phyloP scores from a whole-genome alignment of 2,329 filamentous ascomycete species.

The Fusarium fujikuroi region DNA sequence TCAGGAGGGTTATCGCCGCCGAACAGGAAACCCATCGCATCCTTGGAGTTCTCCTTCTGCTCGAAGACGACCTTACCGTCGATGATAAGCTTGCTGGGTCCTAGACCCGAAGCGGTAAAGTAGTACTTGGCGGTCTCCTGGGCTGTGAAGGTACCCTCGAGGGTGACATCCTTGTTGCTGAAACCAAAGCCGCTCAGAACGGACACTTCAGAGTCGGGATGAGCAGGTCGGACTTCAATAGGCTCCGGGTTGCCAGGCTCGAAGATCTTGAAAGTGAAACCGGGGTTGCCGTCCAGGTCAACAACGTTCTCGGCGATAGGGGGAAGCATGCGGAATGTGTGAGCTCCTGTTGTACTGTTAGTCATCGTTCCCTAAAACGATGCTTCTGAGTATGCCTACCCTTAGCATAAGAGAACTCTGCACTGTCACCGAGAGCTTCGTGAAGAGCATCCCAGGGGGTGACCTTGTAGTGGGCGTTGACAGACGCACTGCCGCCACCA shows the following conservation, averaged over 20 bases:
- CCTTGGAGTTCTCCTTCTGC: slow-evolving; percentile 46
- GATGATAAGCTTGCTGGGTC: slow-evolving; percentile 46
- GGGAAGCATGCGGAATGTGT: slow-evolving; percentile 43
- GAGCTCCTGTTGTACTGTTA: slow-evolving; percentile 37
- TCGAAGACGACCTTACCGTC: slow-evolving; percentile 47
- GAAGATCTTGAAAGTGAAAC: slow-evolving; percentile 48
- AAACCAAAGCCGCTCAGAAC: slow-evolving; percentile 37
- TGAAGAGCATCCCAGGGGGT: slow-evolving; percentile 49
- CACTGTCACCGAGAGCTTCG: slow-evolving; percentile 42
- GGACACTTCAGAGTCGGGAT: slow-evolving; percentile 42
- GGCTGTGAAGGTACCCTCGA: slow-evolving; percentile 48
- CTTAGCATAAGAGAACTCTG: slow-evolving; percentile 46
- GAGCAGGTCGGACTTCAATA: slow-evolving; percentile 39
- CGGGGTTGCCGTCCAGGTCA: slow-evolving; percentile 48
- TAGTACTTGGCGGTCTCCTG: slow-evolving; percentile 47
- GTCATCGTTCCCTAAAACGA: accelerated
- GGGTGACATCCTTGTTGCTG: slow-evolving; percentile 43
- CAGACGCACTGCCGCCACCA: slow-evolving; percentile 53
- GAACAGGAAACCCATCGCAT: slow-evolving; percentile 52
- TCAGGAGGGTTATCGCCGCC: slow-evolving; percentile 46
- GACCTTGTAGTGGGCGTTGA: slow-evolving; percentile 50
- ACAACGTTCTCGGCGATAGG: slow-evolving; percentile 42
- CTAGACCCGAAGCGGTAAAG: slow-evolving; percentile 47
- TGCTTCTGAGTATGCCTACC: slow-evolving; percentile 19
- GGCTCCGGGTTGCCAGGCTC: slow-evolving; percentile 44